A percentile compares a stretch with the other conserved stretches of the same genome.
Conservation (phyloP, 148 eudicot genomes). For the Dianthus caryophyllus region DNA sequence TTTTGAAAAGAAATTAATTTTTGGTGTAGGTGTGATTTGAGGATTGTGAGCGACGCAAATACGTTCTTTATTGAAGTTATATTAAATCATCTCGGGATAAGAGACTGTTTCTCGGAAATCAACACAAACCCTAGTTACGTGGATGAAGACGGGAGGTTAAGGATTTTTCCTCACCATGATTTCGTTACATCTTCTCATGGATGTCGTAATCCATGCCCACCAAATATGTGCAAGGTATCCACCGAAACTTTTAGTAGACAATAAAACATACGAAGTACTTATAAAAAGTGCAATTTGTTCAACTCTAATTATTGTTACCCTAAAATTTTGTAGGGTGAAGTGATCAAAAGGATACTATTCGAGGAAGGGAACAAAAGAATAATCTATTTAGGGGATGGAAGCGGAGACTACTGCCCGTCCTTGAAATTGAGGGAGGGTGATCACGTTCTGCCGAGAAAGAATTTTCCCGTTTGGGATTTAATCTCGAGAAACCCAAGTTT, state of each 20-base stretch:
- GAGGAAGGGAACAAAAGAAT: constrained; percentile 47
- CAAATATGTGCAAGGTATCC: constrained; percentile 85
- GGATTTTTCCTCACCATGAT: constrained; percentile 63
- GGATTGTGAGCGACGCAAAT: constrained; percentile 46
- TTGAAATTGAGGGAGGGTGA: constrained; percentile 56
- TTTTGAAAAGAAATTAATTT: too few relatives aligned
- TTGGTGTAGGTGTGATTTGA: constrained; percentile 93
- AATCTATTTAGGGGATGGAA: constrained; percentile 23
- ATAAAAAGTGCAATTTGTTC: too few relatives aligned
- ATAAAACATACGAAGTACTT: too few relatives aligned
- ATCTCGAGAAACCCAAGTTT: constrained; percentile 42
- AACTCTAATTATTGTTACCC: not conserved
- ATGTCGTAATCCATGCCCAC: constrained; percentile 60
- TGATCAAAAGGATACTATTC: constrained; percentile 47
- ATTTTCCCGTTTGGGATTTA: constrained; percentile 71
- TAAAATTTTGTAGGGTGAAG: constrained; percentile 24
- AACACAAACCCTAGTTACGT: constrained; percentile 65
- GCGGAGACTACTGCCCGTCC: constrained; percentile 76
- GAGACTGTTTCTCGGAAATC: constrained; percentile 61
- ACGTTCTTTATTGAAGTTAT: constrained; percentile 55
- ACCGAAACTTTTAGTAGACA: too few relatives aligned
- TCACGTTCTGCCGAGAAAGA: constrained; percentile 67
- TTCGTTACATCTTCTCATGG: constrained; percentile 50
- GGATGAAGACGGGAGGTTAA: constrained; percentile 58
- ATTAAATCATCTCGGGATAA: constrained; percentile 52